Base-by-base conservation (phyloP, 73 alveolate species). In the Breviolum minutum region DNA sequence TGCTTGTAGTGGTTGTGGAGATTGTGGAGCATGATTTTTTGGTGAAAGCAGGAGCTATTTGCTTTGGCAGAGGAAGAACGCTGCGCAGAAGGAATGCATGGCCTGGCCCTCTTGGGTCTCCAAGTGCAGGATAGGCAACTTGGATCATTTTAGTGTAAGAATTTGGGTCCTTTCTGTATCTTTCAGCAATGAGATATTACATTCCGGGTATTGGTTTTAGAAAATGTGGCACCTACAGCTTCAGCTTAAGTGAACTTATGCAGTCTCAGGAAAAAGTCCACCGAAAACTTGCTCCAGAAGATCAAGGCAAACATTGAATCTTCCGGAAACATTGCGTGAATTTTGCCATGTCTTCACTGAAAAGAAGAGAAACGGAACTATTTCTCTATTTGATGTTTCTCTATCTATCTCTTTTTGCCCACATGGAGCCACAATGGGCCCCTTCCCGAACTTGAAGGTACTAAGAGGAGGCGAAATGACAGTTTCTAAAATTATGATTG, bases 91-190 rank as follows among this genome's bases (percentile, higher is more conserved):
- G 71, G 88, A 4, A 20, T 71, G 32, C 97, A 90, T 26, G 87
- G 87, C 30, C 30, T 71, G 87, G 87, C 97, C 63, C 84, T 90
- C 74, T 20, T 90, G 76, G 88, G 88, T 26, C 60, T 90, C 19
- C 97, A 90, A 77, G 48, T 90, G 69, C 97, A 73, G 64, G 97
- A 81, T 16, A 40, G 69, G 90, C 12, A 12, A 10, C 90, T 81
- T 48, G 90, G 24, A 30, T 69, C 32, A 32, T 26, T 26, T 24
- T 73, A 40, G 12, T 19, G 2, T 12, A 24, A 73, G 82, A 73
- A 73, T 24, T 40, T 9, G 54, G 54, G 54, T 40, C 54, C 54
- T 40, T 40, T 40, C 54, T 40, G 54, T 2, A 40, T 40, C 54
- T 40, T 0, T 40, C 54, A 3, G 54, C 54, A 40, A 40, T 40